Evolutionary conservation across 2,329 filamentous ascomycete species (phyloP).

Genomic region (Colletotrichum trifolii): DNA sequence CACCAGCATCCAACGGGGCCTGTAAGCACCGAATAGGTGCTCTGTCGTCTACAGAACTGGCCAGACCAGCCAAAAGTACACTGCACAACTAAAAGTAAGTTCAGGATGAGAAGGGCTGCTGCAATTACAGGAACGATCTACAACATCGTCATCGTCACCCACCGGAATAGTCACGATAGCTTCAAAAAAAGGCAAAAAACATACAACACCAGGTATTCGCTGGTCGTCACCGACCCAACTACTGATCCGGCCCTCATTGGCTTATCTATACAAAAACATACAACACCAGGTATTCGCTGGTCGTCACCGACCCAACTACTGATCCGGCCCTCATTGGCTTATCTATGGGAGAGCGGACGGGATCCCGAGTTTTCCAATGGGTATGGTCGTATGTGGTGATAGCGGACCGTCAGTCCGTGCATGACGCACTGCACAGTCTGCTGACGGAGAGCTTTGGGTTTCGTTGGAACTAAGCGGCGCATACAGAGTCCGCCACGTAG

Average conservation of each 20-base stretch:
- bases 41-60: too few species aligned
- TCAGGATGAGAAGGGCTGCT: too few species aligned
- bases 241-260: slow-evolving; percentile 12
- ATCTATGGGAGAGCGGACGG: slow-evolving; percentile 23
- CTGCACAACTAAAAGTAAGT: too few species aligned
- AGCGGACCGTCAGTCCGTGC: neutral
- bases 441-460: too few species aligned
- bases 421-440: too few species aligned
- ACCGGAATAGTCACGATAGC: neutral
- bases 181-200: neutral
- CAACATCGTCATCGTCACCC: neutral
- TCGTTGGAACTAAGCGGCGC: too few species aligned
- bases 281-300: slow-evolving; percentile 17
- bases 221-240: slow-evolving; percentile 21
- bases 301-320: slow-evolving; percentile 23
- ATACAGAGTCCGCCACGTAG: too few species aligned
- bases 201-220: slow-evolving; percentile 19
- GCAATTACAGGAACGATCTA: too few species aligned
- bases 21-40: too few species aligned
- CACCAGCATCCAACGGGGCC: too few species aligned
- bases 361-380: slow-evolving; percentile 24
- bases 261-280: slow-evolving; percentile 16
- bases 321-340: slow-evolving; percentile 12
- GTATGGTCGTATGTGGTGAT: slow-evolving; percentile 11
- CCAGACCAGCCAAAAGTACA: too few species aligned